Conservation (phyloP, 2,329 filamentous ascomycete genomes). For the Fusarium piperis region DNA sequence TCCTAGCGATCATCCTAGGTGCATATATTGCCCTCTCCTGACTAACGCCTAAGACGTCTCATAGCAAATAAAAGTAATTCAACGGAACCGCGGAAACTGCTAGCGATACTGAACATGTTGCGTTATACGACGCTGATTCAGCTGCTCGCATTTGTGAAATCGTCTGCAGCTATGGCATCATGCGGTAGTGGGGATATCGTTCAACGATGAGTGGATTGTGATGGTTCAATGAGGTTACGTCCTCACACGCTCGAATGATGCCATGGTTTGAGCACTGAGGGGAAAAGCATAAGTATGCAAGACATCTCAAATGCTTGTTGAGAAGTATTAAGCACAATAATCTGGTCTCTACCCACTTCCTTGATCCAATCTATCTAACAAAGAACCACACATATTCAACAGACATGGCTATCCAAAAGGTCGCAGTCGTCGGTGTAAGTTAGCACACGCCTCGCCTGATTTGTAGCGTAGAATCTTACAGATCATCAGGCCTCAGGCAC, state of each 20-base stretch:
- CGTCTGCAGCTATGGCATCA: not conserved
- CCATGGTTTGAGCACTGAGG: not conserved
- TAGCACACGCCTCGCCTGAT: not conserved
- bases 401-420: not conserved
- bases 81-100: not conserved
- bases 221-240: not conserved
- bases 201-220: not conserved
- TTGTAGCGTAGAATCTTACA: not conserved
- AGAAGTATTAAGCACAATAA: not conserved
- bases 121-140: not conserved
- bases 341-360: too few species aligned
- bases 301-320: not conserved
- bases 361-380: not conserved
- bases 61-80: not conserved
- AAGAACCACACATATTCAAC: not conserved
- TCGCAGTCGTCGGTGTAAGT: not conserved
- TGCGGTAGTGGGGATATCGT: not conserved
- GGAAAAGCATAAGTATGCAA: not conserved
- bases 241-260: not conserved
- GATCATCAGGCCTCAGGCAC: not conserved
- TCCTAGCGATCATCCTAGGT: too few species aligned
- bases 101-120: not conserved
- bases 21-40: not conserved
- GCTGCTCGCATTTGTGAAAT: not conserved
- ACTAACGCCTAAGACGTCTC: not conserved